Conservation (phyloP, 2,329 filamentous ascomycete genomes). For the Neonectria ditissima region DNA sequence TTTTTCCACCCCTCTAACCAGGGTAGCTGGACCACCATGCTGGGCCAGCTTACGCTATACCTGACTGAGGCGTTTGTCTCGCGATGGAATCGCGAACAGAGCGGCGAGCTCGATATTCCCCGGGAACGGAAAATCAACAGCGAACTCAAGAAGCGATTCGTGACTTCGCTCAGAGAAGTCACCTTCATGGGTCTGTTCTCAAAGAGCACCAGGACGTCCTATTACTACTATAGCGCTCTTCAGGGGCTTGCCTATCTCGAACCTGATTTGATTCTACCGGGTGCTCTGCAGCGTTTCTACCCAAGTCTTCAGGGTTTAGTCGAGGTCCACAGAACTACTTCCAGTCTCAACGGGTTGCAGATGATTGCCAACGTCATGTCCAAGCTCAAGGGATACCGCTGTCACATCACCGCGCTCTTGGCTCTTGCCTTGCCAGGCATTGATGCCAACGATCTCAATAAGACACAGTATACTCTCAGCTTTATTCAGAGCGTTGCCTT, state of each 20-base stretch:
- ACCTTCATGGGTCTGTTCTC: constrained; percentile 99
- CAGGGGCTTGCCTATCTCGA: constrained; percentile 92
- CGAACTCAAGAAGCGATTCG: constrained; percentile 88
- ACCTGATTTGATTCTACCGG: constrained; percentile 90
- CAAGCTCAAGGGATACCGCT: constrained; percentile 93
- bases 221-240: constrained; percentile 89
- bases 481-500: constrained; percentile 97
- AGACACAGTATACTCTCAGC: constrained; percentile 92
- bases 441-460: constrained; percentile 96
- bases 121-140: constrained; percentile 81
- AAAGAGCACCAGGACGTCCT: constrained; percentile 92
- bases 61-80: constrained; percentile 96
- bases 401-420: constrained; percentile 93
- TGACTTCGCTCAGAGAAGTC: constrained; percentile 88
- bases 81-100: constrained; percentile 95
- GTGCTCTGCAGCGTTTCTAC: constrained; percentile 94
- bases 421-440: constrained; percentile 94
- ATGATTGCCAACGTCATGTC: constrained; percentile 93
- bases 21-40: constrained; percentile 87
- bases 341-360: constrained; percentile 90
- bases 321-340: constrained; percentile 95
- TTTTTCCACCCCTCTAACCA: constrained; percentile 99
- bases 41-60: constrained; percentile 92
- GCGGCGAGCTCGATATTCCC: constrained; percentile 89
- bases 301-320: constrained; percentile 96